Conservation (phyloP, 2,329 filamentous ascomycete genomes). For the Fusarium clavum region DNA sequence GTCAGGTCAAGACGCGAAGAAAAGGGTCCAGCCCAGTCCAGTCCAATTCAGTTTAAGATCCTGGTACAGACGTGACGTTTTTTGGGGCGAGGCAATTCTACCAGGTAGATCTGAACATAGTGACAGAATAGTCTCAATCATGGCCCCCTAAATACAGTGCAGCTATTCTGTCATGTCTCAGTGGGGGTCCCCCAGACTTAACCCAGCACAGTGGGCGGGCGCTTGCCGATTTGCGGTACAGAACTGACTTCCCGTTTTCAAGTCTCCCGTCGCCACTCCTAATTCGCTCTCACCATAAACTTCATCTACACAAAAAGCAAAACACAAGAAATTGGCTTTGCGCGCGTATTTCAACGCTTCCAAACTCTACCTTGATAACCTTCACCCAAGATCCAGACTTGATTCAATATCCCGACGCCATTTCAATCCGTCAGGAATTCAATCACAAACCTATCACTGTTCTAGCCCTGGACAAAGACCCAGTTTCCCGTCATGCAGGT, state of each 20-base stretch:
- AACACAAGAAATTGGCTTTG: neutral
- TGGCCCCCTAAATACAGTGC: no score
- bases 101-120: neutral
- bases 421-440: constrained; percentile 4
- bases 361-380: neutral
- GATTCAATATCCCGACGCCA: neutral
- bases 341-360: constrained; percentile 2
- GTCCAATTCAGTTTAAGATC: neutral
- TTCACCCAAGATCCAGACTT: neutral
- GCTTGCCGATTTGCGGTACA: constrained; percentile 38
- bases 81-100: constrained; percentile 22
- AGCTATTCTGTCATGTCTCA: constrained; percentile 10
- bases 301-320: constrained; percentile 1
- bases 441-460: constrained; percentile 1
- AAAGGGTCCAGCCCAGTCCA: constrained; percentile 8
- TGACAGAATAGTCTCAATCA: neutral
- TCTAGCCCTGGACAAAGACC: neutral
- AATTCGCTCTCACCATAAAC: constrained; percentile 1
- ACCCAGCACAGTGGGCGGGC: constrained; percentile 32
- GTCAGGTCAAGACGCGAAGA: neutral
- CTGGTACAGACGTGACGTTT: constrained; percentile 22
- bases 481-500: constrained; percentile 12
- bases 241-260: neutral
- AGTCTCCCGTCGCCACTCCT: constrained; percentile 8
- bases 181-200: constrained; percentile 39